A percentile compares a stretch with the other conserved stretches of the same genome.
Conservation (phyloP, 2,329 filamentous ascomycete genomes). For the Verticillium nonalfalfae region DNA sequence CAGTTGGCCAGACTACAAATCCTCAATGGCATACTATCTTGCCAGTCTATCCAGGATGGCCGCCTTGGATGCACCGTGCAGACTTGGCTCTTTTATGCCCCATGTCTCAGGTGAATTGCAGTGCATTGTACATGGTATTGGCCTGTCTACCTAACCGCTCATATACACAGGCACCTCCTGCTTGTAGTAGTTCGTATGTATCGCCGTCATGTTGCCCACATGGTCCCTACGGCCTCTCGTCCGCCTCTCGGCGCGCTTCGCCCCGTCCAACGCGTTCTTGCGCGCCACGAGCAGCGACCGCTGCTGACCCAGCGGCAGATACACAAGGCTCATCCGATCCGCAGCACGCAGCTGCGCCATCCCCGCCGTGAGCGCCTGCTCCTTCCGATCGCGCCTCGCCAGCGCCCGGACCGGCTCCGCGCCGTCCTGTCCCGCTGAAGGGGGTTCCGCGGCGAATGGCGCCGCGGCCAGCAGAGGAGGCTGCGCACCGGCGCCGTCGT, state of each 20-base stretch:
- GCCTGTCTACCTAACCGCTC: not conserved
- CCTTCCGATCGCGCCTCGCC: not conserved
- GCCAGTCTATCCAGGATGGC: too few relatives aligned
- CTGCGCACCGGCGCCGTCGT: not conserved
- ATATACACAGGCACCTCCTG: not conserved
- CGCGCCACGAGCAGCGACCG: constrained; percentile 1
- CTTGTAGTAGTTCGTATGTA: not conserved
- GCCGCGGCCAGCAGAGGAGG: too few relatives aligned
- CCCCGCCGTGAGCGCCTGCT: not conserved
- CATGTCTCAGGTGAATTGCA: too few relatives aligned
- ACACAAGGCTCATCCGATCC: constrained; percentile 14
- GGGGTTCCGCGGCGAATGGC: too few relatives aligned
- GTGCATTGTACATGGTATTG: too few relatives aligned
- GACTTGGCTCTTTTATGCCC: too few relatives aligned
- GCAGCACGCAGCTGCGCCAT: constrained; percentile 6
- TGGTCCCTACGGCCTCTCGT: not conserved
- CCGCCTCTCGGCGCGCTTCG: not conserved
- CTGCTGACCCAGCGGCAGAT: constrained; percentile 12
- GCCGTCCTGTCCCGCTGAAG: not conserved
- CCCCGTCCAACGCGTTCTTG: not conserved
- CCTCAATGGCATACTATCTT: too few relatives aligned
- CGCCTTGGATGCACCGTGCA: too few relatives aligned
- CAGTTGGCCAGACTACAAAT: too few relatives aligned
- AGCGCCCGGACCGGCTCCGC: not conserved
- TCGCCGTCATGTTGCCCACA: not conserved